Conservation (phyloP, 2,329 filamentous ascomycete genomes). For the Metarhizium album region DNA sequence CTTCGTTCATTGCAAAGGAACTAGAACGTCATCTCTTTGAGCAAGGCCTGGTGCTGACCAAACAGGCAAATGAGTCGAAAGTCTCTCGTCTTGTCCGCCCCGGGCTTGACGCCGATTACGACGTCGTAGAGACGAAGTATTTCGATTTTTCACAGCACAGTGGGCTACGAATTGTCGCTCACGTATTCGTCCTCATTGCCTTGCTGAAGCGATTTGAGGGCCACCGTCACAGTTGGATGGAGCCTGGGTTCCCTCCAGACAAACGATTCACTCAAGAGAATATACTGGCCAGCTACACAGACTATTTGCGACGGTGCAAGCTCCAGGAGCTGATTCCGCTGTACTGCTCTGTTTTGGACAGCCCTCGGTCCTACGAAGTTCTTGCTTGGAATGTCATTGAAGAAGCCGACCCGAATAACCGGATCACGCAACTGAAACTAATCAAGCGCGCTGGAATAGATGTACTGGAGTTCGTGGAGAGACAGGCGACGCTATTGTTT, state of each 20-base stretch:
- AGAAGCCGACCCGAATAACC: conserved; percentile 53
- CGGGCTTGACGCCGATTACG: conserved; percentile 15
- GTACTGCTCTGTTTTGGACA: conserved; percentile 71
- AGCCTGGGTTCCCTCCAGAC: conserved; percentile 10
- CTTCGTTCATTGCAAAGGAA: conserved; percentile 58
- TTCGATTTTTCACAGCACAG: conserved; percentile 48
- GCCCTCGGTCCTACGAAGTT: conserved; percentile 54
- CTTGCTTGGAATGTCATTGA: conserved; percentile 69
- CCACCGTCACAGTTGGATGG: conserved; percentile 9
- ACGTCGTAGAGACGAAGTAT: conserved; percentile 34
- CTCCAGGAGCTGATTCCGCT: conserved; percentile 73
- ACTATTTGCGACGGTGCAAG: conserved; percentile 60
- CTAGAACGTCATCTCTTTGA: conserved; percentile 46
- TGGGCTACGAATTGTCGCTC: conserved; percentile 56
- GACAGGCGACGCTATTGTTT: conserved; percentile 47
- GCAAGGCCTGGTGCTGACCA: conserved; percentile 36
- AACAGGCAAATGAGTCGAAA: conserved; percentile 12
- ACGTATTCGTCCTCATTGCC: conserved; percentile 55
- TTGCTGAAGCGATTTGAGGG: conserved; percentile 50
- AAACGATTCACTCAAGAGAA: conserved; percentile 52
- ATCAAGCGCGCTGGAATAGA: conserved; percentile 69
- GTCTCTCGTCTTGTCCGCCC: conserved; percentile 19
- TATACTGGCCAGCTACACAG: conserved; percentile 72
- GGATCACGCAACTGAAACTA: conserved; percentile 58
- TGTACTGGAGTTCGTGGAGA: conserved; percentile 59